Evolutionary conservation across 768 basidiomycete genomes (phyloP).

Genomic region (Mycena crocata): DNA sequence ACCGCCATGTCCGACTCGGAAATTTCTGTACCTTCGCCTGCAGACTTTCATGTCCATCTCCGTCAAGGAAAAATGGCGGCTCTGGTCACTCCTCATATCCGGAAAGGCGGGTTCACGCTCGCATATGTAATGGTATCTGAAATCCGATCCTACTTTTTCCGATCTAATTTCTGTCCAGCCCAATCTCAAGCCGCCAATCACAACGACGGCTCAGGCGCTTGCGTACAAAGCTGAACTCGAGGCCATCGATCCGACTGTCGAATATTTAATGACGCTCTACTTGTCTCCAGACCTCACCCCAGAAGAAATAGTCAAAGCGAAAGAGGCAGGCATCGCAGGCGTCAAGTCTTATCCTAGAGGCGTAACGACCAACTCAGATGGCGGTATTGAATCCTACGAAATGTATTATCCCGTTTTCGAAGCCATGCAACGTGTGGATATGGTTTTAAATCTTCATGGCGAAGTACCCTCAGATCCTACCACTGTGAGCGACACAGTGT

Average conservation of each 20-base stretch:
- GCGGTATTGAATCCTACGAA: constrained; percentile 96
- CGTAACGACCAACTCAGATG: constrained; percentile 96
- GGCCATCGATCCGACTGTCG: constrained; percentile 77
- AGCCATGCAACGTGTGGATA: constrained; percentile 91
- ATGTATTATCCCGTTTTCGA: constrained; percentile 93
- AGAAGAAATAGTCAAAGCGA: constrained; percentile 90
- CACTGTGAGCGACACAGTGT: constrained; percentile 44
- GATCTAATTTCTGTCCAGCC: constrained; percentile 65
- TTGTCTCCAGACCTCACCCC: constrained; percentile 92
- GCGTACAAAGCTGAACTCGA: constrained; percentile 83
- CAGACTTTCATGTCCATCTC: constrained; percentile 97
- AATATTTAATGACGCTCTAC: constrained; percentile 97
- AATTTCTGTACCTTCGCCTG: constrained; percentile 66
- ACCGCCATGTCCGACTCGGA: background rate
- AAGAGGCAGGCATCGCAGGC: constrained; percentile 84
- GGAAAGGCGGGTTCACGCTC: constrained; percentile 87
- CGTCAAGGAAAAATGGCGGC: constrained; percentile 86
- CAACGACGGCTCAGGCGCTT: constrained; percentile 81
- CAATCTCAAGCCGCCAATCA: constrained; percentile 91
- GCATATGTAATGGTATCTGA: constrained; percentile 93
- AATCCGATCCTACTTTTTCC: constrained; percentile 7
- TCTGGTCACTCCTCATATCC: constrained; percentile 91
- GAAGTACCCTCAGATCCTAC: constrained; percentile 89
- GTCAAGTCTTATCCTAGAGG: constrained; percentile 98
- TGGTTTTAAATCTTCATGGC: constrained; percentile 97